These are phyloP conservation scores for Malassezia obtusa DNA, from an alignment of 1,284 basidiomycete species.

Conservation along the genomic window DNA sequence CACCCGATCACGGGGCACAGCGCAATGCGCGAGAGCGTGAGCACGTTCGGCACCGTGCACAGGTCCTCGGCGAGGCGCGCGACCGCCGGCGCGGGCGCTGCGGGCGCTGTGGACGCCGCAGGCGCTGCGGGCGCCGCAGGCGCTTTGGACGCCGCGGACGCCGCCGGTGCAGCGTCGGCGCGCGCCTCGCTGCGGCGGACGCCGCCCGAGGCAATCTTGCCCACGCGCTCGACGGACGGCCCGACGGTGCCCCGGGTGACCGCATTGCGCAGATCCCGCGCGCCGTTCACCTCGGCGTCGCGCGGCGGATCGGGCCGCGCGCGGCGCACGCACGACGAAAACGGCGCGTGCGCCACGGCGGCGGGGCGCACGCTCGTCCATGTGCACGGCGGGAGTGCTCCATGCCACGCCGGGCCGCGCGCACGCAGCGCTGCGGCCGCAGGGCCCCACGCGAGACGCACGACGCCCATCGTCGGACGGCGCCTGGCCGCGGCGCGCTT, in stretches of 20 bases:
- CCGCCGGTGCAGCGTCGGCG: not conserved
- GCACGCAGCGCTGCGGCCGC: no score
- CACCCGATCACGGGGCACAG: constrained; percentile 83
- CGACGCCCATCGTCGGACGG: no score
- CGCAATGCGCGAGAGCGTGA: constrained; percentile 75
- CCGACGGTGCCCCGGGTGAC: not conserved
- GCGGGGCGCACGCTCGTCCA: not conserved
- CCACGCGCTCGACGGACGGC: not conserved
- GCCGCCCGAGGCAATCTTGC: no score
- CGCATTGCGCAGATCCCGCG: not conserved
- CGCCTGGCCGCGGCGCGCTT: no score
- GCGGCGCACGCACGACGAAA: not conserved
- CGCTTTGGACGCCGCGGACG: no score
- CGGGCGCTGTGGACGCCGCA: not conserved
- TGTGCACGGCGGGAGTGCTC: not conserved
- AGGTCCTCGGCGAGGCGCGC: constrained; percentile 3
- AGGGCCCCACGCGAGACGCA: no score
- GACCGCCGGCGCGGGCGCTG: not conserved
- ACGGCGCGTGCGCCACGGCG: not conserved
- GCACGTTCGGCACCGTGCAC: constrained; percentile 73
- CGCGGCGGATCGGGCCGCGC: not conserved
- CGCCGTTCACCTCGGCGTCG: not conserved
- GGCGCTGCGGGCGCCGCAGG: not conserved
- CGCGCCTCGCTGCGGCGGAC: no score
- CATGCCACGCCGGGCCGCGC: no score